These are phyloP conservation scores for Pseudogymnoascus sp. DNA, from an alignment of 2,329 filamentous ascomycete species.

Conservation along the genomic window DNA sequence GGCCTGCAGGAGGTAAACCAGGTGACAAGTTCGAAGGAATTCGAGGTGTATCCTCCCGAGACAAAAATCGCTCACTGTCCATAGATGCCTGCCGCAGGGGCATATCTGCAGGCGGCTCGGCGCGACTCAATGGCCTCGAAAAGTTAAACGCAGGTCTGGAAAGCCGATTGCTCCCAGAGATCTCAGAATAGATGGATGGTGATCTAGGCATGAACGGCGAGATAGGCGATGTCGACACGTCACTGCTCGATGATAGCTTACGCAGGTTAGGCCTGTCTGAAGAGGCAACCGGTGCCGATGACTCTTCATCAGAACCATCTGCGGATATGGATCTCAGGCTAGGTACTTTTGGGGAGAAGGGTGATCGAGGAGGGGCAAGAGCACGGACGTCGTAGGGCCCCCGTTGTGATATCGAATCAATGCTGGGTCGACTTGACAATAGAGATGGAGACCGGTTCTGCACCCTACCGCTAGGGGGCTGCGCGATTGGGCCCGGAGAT, in stretches of 20 bases:
- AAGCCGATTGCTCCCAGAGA: slow-evolving; percentile 53
- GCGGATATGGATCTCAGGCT: slow-evolving; percentile 56
- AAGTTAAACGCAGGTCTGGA: slow-evolving; percentile 83
- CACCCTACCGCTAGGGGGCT: slow-evolving; percentile 13
- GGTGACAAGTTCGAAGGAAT: slow-evolving; percentile 67
- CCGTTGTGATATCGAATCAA: slow-evolving; percentile 24
- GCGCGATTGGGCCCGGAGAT: slow-evolving; percentile 46
- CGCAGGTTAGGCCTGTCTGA: slow-evolving; percentile 61
- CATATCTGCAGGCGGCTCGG: slow-evolving; percentile 49
- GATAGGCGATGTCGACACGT: slow-evolving; percentile 52
- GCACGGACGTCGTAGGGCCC: slow-evolving; percentile 31
- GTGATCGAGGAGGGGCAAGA: slow-evolving; percentile 38
- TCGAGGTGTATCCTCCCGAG: slow-evolving; percentile 56
- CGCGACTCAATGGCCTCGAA: slow-evolving; percentile 76
- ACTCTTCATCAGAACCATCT: slow-evolving; percentile 65
- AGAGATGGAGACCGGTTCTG: slow-evolving; percentile 17
- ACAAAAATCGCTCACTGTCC: slow-evolving; percentile 59
- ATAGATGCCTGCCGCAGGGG: slow-evolving; percentile 56
- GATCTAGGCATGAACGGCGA: slow-evolving; percentile 64
- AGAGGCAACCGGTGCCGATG: slow-evolving; percentile 41
- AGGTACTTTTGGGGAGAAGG: slow-evolving; percentile 38
- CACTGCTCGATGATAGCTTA: slow-evolving; percentile 68
- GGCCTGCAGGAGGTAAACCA: slow-evolving; percentile 54
- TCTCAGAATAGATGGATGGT: slow-evolving; percentile 76
- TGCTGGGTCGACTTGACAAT: slow-evolving; percentile 20